Conservation (phyloP, 2,329 filamentous ascomycete genomes). For the Apiospora kogelbergensis region DNA sequence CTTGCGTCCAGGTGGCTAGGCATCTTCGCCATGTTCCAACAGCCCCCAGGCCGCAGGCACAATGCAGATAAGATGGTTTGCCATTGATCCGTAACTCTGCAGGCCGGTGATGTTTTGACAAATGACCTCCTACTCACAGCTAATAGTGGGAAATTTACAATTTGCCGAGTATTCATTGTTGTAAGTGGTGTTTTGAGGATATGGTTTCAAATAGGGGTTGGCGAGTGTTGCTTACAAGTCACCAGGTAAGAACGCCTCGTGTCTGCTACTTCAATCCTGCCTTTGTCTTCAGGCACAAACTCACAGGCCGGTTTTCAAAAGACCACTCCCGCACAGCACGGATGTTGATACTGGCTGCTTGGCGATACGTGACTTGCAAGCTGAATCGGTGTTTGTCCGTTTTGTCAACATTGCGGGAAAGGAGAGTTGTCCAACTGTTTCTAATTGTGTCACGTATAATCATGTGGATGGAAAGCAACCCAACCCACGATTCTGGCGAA, state of each 20-base stretch:
- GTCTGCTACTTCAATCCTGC: background rate
- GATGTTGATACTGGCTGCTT: too few relatives aligned
- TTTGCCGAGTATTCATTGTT: background rate
- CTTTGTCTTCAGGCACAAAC: background rate
- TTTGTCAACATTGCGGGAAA: background rate
- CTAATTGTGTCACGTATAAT: background rate
- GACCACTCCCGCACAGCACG: too few relatives aligned
- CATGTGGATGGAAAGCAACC: background rate
- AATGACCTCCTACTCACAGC: background rate
- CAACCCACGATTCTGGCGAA: background rate
- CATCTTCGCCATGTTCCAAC: too few relatives aligned
- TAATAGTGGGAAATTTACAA: too few relatives aligned
- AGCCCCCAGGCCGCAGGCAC: too few relatives aligned
- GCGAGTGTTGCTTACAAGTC: background rate
- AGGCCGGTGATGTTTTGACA: background rate
- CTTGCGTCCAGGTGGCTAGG: too few relatives aligned
- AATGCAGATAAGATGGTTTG: too few relatives aligned
- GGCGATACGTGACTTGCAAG: background rate
- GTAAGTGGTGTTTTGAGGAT: too few relatives aligned
- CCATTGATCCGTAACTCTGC: background rate
- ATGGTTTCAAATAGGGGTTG: background rate
- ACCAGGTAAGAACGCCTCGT: background rate
- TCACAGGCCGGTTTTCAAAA: background rate
- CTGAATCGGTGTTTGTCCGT: background rate
- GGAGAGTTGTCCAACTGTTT: background rate